Evolutionary conservation across 176 grass and related monocot genomes (phyloP).

Genomic region (Paspalum vaginatum): DNA sequence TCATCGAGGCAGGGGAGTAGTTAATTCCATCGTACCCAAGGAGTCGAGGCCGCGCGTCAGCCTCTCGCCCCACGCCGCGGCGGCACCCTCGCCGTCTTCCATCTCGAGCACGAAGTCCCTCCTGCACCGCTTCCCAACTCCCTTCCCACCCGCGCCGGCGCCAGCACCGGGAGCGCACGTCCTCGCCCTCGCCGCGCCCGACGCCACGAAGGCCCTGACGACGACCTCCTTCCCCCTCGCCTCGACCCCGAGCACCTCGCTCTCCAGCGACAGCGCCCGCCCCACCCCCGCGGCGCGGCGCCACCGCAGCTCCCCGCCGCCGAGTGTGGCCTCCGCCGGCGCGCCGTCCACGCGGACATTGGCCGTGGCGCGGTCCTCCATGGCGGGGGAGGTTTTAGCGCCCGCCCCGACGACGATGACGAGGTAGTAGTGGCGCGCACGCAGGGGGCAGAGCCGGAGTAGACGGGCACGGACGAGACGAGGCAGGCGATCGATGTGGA

Average conservation of each 20-base stretch:
- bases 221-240: constrained; percentile 42
- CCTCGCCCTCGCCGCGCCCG: neutral
- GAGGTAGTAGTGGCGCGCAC: constrained; percentile 12
- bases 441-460: neutral
- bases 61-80: constrained; percentile 37
- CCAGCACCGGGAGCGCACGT: constrained; percentile 24
- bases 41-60: constrained; percentile 44
- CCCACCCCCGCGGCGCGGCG: constrained; percentile 16
- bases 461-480: neutral
- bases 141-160: neutral
- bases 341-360: constrained; percentile 53
- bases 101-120: constrained; percentile 68
- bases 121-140: constrained; percentile 50
- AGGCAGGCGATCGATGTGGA: neutral
- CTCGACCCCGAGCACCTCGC: constrained; percentile 64
- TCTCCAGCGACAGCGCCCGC: constrained; percentile 51
- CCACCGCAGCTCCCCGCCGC: constrained; percentile 51
- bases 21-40: constrained; percentile 45
- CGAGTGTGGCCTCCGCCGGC: constrained; percentile 44
- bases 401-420: neutral
- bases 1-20: neutral
- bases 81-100: constrained; percentile 45
- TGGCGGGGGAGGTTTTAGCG: constrained; percentile 30
- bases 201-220: constrained; percentile 53
- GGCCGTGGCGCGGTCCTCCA: constrained; percentile 26